Percentiles rank a stretch among this genome's conserved stretches.
These are phyloP conservation scores for Trichoderma virens DNA, from an alignment of 495 filamentous ascomycete species.

Conservation along the genomic window DNA sequence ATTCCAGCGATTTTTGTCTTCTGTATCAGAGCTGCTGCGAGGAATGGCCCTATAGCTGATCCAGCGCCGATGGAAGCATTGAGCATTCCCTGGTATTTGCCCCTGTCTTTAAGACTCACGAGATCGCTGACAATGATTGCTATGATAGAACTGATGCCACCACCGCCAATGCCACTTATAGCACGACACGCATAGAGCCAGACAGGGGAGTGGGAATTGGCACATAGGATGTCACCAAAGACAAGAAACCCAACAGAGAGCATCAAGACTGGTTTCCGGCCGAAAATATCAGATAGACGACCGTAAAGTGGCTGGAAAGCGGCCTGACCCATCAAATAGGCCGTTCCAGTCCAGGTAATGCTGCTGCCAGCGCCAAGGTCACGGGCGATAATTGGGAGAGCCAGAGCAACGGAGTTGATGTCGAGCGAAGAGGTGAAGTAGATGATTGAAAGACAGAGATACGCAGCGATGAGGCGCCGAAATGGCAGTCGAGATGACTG, in stretches of 20 bases:
- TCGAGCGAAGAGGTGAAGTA: slow-evolving; percentile 53
- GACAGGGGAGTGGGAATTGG: slow-evolving; percentile 38
- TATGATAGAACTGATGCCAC: slow-evolving; percentile 25
- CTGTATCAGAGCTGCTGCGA: slow-evolving; percentile 29
- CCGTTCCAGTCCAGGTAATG: slow-evolving; percentile 60
- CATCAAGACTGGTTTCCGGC: slow-evolving; percentile 46
- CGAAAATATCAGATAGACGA: slow-evolving; percentile 51
- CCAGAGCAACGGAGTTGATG: slow-evolving; percentile 54
- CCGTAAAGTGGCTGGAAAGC: slow-evolving; percentile 56
- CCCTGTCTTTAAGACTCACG: slow-evolving; percentile 25
- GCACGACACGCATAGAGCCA: slow-evolving; percentile 52
- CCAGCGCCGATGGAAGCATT: slow-evolving; percentile 33
- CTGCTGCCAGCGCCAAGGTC: slow-evolving; percentile 47
- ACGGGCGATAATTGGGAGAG: slow-evolving; percentile 49
- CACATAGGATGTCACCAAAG: slow-evolving; percentile 47
- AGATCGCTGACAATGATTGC: slow-evolving; percentile 29
- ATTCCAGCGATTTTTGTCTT: slow-evolving; percentile 5
- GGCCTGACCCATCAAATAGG: slow-evolving; percentile 56
- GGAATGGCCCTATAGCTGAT: slow-evolving; percentile 32
- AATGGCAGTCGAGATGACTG: slow-evolving; percentile 35
- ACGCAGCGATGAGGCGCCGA: slow-evolving; percentile 48
- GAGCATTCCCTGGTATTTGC: slow-evolving; percentile 34
- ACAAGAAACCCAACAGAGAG: slow-evolving; percentile 31
- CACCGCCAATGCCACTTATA: slow-evolving; percentile 42
- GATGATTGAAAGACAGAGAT: slow-evolving; percentile 44